Conservation (phyloP, 139 green algal species). For the Coelastrella sp. region DNA sequence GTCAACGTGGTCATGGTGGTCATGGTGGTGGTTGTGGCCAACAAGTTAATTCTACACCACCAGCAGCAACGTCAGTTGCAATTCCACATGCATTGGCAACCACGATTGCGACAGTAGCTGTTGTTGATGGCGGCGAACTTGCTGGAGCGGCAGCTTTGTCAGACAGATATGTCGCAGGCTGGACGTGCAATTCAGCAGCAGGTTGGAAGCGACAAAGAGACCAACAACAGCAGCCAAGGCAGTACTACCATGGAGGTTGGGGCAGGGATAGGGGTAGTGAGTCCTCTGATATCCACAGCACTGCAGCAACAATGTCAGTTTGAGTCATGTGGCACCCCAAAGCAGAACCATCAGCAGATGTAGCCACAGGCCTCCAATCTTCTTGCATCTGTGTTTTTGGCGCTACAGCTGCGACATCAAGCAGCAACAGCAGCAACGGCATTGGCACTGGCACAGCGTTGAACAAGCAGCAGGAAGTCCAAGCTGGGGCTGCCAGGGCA, state of each 20-base stretch:
- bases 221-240: background rate
- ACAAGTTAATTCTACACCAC: background rate
- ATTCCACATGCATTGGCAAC: background rate
- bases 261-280: background rate
- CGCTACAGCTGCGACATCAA: background rate
- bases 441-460: background rate
- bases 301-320: background rate
- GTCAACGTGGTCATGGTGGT: background rate
- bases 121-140: no score
- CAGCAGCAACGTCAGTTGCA: background rate
- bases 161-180: no score
- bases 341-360: conserved; percentile 5
- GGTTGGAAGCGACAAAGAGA: background rate
- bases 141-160: background rate
- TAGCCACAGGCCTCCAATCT: background rate
- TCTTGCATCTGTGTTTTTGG: background rate
- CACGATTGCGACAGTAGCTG: background rate
- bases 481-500: no score
- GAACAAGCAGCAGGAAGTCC: no score
- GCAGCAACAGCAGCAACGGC: background rate
- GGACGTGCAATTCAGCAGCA: background rate
- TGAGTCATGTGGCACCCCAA: conserved; percentile 34
- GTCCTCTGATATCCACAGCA: background rate
- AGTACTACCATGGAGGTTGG: background rate
- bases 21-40: background rate